Evolutionary conservation across 2,329 filamentous ascomycete species (phyloP), one percentile per base, ranked within the genome.

Genomic region (Chaetomiaceae sp.): DNA sequence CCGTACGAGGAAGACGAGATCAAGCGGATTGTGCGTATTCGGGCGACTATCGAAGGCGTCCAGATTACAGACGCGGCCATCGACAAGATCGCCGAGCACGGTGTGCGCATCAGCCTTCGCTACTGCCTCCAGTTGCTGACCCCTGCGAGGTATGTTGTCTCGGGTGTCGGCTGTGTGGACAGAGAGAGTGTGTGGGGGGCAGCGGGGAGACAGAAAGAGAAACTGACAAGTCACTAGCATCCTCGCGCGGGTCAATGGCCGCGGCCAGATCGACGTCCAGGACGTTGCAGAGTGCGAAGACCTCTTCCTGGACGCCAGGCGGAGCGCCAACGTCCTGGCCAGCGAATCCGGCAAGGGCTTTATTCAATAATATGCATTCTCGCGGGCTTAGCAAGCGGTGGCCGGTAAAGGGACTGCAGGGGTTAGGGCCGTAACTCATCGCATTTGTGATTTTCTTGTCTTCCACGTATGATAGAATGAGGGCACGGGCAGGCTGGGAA

Each of bases 111-210:
- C 66, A 95, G 89, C 69, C 72, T 99, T 72, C 79, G 94, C 62
- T 99, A 99, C 74, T 92, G 91, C 62, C 75, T 99, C 67, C 94
- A 97, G 73, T 74, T 99, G 62, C 77, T 99, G 63, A 89, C 90
- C 23, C 91, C 91, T 2, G 86, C 90, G 48, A 92, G 80, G 80
- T 83, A 72, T 66, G 76, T 69, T 38, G 50, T 65, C 61, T 58
- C 51, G 54, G 56, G 30, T 46, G 21, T 32, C 37, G 29, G 48
- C 53, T 30, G 33, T 11, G 20, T 61, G 61, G 64, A 65, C 64
- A 56, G 59, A 50, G 23, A 49, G 43, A 18, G 25, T 23, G 23
- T 18, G 50, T 10, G 32, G 47, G 21, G 42, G 25, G 10, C 10
- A 20, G 14, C 16, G 33, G 45, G 44, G n/a, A n/a, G n/a, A n/a